phyloP scores from a whole-genome alignment of 2,329 filamentous ascomycete species.

The Helotiales sp. region DNA sequence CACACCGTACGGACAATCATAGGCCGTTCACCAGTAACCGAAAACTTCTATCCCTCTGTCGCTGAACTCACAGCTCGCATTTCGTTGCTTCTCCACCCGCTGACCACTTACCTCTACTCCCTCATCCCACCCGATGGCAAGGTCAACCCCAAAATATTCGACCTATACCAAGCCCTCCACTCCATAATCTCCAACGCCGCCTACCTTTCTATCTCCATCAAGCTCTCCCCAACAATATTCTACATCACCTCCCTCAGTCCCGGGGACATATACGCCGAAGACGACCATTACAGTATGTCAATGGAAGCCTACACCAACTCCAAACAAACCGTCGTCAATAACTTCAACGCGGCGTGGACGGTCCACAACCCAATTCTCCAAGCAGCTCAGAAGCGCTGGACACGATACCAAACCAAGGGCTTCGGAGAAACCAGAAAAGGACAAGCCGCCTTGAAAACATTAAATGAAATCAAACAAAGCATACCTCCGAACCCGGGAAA shows the following conservation, averaged over 20 bases:
- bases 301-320: constrained; percentile 7
- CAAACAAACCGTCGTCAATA: constrained; percentile 11
- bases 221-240: constrained; percentile 29
- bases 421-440: not conserved
- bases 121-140: not conserved
- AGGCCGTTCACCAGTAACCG: constrained; percentile 15
- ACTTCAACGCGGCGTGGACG: not conserved
- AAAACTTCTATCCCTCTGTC: constrained; percentile 43
- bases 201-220: constrained; percentile 26
- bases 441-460: not conserved
- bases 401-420: not conserved
- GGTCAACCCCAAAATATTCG: constrained; percentile 6
- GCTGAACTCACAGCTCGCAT: constrained; percentile 53
- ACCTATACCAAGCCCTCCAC: constrained; percentile 29
- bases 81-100: constrained; percentile 35
- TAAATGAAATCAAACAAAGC: not conserved
- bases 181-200: constrained; percentile 29
- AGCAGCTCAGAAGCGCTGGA: not conserved
- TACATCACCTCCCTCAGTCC: constrained; percentile 19
- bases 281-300: constrained; percentile 22
- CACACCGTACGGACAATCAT: constrained; percentile 24
- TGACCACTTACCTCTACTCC: constrained; percentile 24
- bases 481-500: not conserved
- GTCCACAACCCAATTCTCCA: not conserved
- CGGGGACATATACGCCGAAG: constrained; percentile 16